A percentile compares a stretch with the other conserved stretches of the same genome.
Evolutionary conservation across 1,284 basidiomycete species (phyloP).

Genomic region (Apiotrichum siamense): DNA sequence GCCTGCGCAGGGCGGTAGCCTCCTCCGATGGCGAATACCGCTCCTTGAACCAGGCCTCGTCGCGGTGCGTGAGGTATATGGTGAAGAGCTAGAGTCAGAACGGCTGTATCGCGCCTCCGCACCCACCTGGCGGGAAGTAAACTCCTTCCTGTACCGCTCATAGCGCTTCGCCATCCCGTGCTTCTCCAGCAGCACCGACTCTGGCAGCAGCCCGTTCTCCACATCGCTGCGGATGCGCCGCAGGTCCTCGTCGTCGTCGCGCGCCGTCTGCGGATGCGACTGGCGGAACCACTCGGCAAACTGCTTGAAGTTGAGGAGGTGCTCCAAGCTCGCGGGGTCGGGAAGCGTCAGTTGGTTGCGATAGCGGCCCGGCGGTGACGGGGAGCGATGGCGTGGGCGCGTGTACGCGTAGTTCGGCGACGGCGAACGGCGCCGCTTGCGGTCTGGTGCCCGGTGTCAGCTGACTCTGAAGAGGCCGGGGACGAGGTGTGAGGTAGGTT

Average conservation of each 20-base stretch:
- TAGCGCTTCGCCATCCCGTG: conserved; percentile 57
- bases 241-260: conserved; percentile 35
- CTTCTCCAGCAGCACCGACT: conserved; percentile 58
- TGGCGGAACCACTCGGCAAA: conserved; percentile 87
- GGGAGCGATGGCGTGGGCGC: conserved; percentile 28
- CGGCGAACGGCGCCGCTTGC: conserved; percentile 73
- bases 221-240: conserved; percentile 23
- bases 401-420: conserved; percentile 66
- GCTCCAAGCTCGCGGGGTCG: conserved; percentile 76
- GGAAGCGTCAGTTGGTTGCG: conserved; percentile 17
- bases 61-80: conserved; percentile 84
- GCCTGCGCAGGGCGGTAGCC: conserved; percentile 60
- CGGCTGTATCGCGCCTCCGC: neutral
- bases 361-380: conserved; percentile 23
- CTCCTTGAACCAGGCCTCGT: conserved; percentile 89
- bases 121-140: conserved; percentile 73
- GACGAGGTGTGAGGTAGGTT: neutral
- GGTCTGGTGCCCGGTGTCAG: conserved; percentile 37
- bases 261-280: conserved; percentile 66
- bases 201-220: conserved; percentile 21
- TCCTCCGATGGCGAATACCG: conserved; percentile 76
- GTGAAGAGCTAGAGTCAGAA: conserved; percentile 56
- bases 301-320: conserved; percentile 71
- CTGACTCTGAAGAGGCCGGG: too few relatives aligned
- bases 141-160: conserved; percentile 88